phyloP scores from a whole-genome alignment of 331 rosid genomes.

The Spiraea crenata region DNA sequence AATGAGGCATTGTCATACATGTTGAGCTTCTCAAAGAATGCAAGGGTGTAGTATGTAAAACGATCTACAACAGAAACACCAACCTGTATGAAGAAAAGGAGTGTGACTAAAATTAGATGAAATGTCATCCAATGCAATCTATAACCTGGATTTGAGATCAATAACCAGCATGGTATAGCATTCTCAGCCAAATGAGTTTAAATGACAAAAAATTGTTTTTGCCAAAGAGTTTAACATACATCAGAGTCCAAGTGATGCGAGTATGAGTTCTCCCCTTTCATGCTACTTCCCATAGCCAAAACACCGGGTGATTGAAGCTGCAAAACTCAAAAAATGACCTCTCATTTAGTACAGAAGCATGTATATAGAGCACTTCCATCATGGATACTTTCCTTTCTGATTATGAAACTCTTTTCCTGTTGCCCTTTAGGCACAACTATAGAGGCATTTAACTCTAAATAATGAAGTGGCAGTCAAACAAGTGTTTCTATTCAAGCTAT shows the following conservation, averaged over 20 bases:
- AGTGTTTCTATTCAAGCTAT: not conserved
- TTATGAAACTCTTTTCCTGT: not conserved
- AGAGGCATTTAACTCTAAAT: not conserved
- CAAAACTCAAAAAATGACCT: conserved; percentile 34
- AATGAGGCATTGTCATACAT: conserved; percentile 90
- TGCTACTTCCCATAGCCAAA: conserved; percentile 95
- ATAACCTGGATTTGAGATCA: not conserved
- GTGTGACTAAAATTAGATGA: conserved; percentile 8
- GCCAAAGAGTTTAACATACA: conserved; percentile 44
- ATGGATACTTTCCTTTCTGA: not conserved
- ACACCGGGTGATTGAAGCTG: conserved; percentile 98
- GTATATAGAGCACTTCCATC: not conserved
- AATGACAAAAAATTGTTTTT: not conserved
- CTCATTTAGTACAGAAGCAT: conserved; percentile 4
- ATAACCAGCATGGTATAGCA: conserved; percentile 15
- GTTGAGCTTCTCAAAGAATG: conserved; percentile 87
- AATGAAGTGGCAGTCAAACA: not conserved
- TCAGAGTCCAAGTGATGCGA: conserved; percentile 98
- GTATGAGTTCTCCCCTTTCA: conserved; percentile 94
- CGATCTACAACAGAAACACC: conserved; percentile 98
- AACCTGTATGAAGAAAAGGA: conserved; percentile 45
- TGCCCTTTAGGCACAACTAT: not conserved
- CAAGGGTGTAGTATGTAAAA: conserved; percentile 82
- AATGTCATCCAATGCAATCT: conserved; percentile 1
- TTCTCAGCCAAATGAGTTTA: not conserved